Conservation (phyloP, 495 filamentous ascomycete genomes). For the Penicillium bovifimosum region DNA sequence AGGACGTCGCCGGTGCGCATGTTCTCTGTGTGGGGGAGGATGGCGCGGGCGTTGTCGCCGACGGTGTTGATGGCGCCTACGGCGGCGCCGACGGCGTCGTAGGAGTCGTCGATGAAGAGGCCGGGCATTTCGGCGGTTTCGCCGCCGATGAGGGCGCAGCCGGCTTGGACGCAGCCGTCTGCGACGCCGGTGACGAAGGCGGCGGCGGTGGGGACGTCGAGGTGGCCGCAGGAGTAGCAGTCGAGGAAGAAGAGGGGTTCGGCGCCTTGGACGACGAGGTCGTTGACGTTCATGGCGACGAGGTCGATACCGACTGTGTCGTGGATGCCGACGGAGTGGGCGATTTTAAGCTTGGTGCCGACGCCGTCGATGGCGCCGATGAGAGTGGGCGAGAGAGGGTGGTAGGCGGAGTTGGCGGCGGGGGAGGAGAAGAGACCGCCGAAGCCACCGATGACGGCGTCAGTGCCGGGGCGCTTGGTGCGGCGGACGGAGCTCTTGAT, state of each 20-base stretch:
- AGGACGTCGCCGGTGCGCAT: slow-evolving; percentile 82
- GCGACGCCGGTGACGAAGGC: slow-evolving; percentile 85
- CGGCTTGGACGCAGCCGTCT: slow-evolving; percentile 71
- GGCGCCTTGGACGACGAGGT: slow-evolving; percentile 90
- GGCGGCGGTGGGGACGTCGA: slow-evolving; percentile 69
- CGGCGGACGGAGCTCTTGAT: slow-evolving; percentile 80
- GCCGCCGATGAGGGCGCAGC: slow-evolving; percentile 86
- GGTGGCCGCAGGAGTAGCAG: slow-evolving; percentile 85
- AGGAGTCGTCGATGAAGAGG: slow-evolving; percentile 75
- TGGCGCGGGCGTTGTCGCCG: slow-evolving; percentile 45
- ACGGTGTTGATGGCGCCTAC: slow-evolving; percentile 69
- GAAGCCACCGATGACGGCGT: slow-evolving; percentile 91
- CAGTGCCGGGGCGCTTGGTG: slow-evolving; percentile 76
- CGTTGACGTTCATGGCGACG: slow-evolving; percentile 98
- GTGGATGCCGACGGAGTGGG: slow-evolving; percentile 80
- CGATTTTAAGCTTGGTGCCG: slow-evolving; percentile 94
- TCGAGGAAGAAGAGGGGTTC: slow-evolving; percentile 93
- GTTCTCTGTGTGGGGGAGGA: slow-evolving; percentile 66
- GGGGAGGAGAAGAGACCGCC: slow-evolving; percentile 82
- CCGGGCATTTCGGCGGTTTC: slow-evolving; percentile 98
- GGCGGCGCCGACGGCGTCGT: slow-evolving; percentile 84
- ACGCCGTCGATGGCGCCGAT: slow-evolving; percentile 93
- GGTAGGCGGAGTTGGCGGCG: slow-evolving; percentile 62
- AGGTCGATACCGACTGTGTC: slow-evolving; percentile 92
- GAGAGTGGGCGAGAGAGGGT: slow-evolving; percentile 63